Base-by-base conservation (phyloP, 768 basidiomycete species). In the Cystobasidium onofrii region DNA sequence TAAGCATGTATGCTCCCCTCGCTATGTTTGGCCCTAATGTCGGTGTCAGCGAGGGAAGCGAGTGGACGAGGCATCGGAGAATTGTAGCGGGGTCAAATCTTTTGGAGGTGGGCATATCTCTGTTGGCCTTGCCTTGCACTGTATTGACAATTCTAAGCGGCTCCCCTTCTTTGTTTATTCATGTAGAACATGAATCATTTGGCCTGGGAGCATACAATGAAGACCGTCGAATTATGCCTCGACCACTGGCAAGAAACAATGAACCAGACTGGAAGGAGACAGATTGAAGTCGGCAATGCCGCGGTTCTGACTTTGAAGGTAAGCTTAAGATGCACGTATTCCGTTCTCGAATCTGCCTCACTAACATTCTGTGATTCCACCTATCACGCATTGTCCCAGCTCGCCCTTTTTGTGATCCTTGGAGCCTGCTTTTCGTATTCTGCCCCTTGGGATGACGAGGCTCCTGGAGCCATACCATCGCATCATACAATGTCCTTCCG, bases 61-160 rank as follows among this genome's bases (percentile, higher is more conserved):
- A 86, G 73, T 89, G 88, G 88, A 87, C 87, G 79, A 84, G 84
- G 34, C 87, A 87, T 75, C 81, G 87, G 1, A 87, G 86, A 78
- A 84, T 89, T 50, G 81, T 85, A 20, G 86, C 74, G 4, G 39
- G 67, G 3, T 67, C 74, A 7, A 75, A 54, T 64, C 57, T 75
- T 17, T 54, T 67, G 1, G 74, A 75, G 72, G 72, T 73, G 31
- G 34, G 29, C 12, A 9, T 17, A 86, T 0, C 87, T 17, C 46
- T 50, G 7, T 15, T 39, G 39, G 39, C 39, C 15, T 39, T 15
- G 15, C 15, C 39, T 39, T 15, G 39, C 6, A 39, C n/a, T n/a
- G n/a, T n/a, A n/a, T n/a, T n/a, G n/a, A n/a, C n/a, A n/a, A n/a
- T n/a, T n/a, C n/a, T n/a, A n/a, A n/a, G n/a, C n/a, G n/a, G n/a